These are phyloP conservation scores for Labyrinthula sp. DNA, from an alignment of 352 stramenopile species.

Conservation along the genomic window DNA sequence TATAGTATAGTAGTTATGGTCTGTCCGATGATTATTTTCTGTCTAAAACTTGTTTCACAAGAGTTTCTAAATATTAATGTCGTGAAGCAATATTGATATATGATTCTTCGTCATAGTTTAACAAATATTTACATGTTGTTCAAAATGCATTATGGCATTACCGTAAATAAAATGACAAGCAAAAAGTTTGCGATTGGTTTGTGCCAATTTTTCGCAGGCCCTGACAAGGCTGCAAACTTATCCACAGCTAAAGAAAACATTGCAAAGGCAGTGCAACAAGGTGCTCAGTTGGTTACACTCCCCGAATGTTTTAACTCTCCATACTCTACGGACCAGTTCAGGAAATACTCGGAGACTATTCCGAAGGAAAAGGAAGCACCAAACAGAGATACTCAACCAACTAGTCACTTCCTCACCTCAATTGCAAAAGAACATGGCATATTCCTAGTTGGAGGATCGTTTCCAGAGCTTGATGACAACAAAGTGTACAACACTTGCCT, in stretches of 20 bases:
- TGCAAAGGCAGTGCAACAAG: constrained; percentile 40
- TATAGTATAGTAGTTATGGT: no score
- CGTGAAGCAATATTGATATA: no score
- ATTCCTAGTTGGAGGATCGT: constrained; percentile 87
- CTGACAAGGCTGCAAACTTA: constrained; percentile 24
- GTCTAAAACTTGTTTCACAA: no score
- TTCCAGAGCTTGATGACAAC: constrained; percentile 58
- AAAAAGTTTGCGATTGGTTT: constrained; percentile 24
- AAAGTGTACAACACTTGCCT: constrained; percentile 97
- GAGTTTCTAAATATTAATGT: no score
- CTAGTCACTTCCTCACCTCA: constrained; percentile 39
- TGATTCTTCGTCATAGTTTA: no score
- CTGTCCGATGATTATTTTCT: no score
- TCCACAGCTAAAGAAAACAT: constrained; percentile 22
- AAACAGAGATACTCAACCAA: constrained; percentile 33
- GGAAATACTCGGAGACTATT: constrained; percentile 84
- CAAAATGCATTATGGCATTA: no score
- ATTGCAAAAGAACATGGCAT: constrained; percentile 53
- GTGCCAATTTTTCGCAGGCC: constrained; percentile 28
- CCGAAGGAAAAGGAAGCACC: constrained; percentile 39
- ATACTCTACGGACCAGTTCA: constrained; percentile 89
- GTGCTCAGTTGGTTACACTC: constrained; percentile 62
- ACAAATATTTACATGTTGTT: no score
- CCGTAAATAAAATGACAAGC: no score
- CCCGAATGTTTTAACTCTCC: constrained; percentile 87